These are phyloP conservation scores for Achaetomium macrosporum DNA, from an alignment of 2,329 filamentous ascomycete genomes.

Conservation along the genomic window DNA sequence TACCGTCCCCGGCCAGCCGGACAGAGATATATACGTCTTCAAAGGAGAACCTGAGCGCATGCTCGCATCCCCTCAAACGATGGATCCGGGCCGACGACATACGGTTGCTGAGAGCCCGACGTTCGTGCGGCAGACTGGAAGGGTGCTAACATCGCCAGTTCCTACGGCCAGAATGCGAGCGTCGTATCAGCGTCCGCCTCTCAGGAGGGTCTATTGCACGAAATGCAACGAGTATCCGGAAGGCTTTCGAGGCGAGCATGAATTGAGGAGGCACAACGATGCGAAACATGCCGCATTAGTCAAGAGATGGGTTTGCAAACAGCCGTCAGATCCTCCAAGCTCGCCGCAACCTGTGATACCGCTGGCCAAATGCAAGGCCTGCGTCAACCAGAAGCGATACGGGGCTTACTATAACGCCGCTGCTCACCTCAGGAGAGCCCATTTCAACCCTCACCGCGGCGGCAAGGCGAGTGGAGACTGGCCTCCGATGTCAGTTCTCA, in stretches of 20 bases:
- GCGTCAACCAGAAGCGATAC: slow-evolving; percentile 51
- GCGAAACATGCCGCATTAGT: slow-evolving; percentile 51
- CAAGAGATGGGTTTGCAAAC: slow-evolving; percentile 51
- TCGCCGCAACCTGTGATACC: slow-evolving; percentile 46
- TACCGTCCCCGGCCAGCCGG: slow-evolving; percentile 21
- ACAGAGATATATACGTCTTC: slow-evolving; percentile 27
- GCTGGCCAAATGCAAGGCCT: slow-evolving; percentile 51
- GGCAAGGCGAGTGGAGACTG: slow-evolving; percentile 54
- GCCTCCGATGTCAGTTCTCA: slow-evolving; percentile 52
- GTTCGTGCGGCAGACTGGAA: slow-evolving; percentile 34
- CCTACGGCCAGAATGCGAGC: slow-evolving; percentile 35
- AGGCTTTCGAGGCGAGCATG: slow-evolving; percentile 87
- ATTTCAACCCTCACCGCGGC: slow-evolving; percentile 51
- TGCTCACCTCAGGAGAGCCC: slow-evolving; percentile 51
- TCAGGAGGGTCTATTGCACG: slow-evolving; percentile 68
- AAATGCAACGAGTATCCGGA: slow-evolving; percentile 77
- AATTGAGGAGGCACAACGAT: slow-evolving; percentile 63
- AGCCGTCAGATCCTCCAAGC: slow-evolving; percentile 37
- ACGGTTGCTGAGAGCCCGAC: slow-evolving; percentile 43
- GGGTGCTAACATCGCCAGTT: slow-evolving; percentile 39
- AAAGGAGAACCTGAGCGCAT: slow-evolving; percentile 27
- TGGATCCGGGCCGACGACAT: slow-evolving; percentile 37
- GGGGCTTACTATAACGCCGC: slow-evolving; percentile 56
- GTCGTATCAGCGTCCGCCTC: slow-evolving; percentile 49
- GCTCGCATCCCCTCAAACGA: slow-evolving; percentile 30